These are phyloP conservation scores for Plasmopara viticola DNA, from an alignment of 352 stramenopile species.

Conservation along the genomic window DNA sequence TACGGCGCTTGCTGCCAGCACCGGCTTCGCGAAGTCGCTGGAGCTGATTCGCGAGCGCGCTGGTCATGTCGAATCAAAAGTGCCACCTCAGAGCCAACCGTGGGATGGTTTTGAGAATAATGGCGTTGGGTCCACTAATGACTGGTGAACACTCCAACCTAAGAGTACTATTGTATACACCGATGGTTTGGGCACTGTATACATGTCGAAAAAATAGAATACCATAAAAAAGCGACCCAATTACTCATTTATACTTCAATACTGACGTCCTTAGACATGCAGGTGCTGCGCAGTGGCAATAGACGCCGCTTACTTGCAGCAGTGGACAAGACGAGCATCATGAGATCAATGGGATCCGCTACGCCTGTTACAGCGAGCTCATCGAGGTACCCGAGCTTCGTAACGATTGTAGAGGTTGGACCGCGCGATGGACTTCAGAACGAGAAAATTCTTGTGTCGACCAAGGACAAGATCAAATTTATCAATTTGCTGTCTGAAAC, in stretches of 20 bases:
- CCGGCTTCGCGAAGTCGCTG: conserved; percentile 74
- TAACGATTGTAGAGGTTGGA: conserved; percentile 93
- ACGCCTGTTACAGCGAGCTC: neutral
- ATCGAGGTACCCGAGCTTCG: conserved; percentile 48
- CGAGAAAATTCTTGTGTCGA: conserved; percentile 85
- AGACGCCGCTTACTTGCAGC: neutral
- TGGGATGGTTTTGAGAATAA: conserved; percentile 19
- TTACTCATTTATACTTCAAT: too few species aligned
- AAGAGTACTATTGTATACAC: conserved; percentile 4
- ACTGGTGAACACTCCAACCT: conserved; percentile 16
- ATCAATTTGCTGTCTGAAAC: conserved; percentile 88
- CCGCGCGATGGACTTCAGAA: conserved; percentile 96
- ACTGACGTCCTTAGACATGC: too few species aligned
- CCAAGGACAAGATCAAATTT: conserved; percentile 87
- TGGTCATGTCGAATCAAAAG: conserved; percentile 35
- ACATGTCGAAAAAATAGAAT: too few species aligned
- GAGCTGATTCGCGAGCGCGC: conserved; percentile 68
- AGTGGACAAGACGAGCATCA: conserved; percentile 2
- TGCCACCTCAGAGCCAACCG: conserved; percentile 19
- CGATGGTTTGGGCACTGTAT: too few species aligned
- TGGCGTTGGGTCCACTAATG: conserved; percentile 7
- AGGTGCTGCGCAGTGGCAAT: too few species aligned
- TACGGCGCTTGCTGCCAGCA: conserved; percentile 74
- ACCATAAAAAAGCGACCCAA: too few species aligned
- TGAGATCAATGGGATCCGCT: conserved; percentile 11